Base-by-base conservation (phyloP, 2,329 filamentous ascomycete genomes). In the Cercospora zeina region DNA sequence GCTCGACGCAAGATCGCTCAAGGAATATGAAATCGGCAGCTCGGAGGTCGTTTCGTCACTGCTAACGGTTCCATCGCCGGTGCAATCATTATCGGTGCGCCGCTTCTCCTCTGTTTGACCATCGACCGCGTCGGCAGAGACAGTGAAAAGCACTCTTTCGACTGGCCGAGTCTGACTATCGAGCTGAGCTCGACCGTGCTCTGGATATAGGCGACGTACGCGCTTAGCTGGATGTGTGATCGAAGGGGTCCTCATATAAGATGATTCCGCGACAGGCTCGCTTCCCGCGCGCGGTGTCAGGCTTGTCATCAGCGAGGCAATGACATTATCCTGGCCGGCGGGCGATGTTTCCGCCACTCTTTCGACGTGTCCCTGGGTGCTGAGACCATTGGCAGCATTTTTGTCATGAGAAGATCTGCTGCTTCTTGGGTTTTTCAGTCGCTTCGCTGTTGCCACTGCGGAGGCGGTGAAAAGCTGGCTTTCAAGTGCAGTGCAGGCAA, bases 401-500 rank as follows among this genome's bases (percentile, higher is more conserved):
- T 21, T 49, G 13, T 27, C 21, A 7, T 49, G 42, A 49, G 42
- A 24, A 14, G 19, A n/a, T 8, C 13, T 13, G 21, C 42, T 19
- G 21, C 21, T 49, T 13, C 4, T 30, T 8, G 21, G 42, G 7
- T 11, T 9, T 30, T 13, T 49, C 21, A 49, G 24, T 27, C 24
- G 10, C 42, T 49, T 27, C 19, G 42, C 21, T n/a, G 33, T 50
- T 34, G 57, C 27, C 31, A 30, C 47, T 31, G 69, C 59, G 8
- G 69, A 72, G 2, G 69, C 68, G 14, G 75, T 73, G 21, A 69
- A 63, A 1, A 80, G 55, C 50, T 81, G 77, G 51, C 77, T 80
- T 62, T 80, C 74, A 9, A 81, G 57, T 2, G 71, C 76, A 34
- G 72, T 69, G 42, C 71, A 72, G 14, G 77, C 79, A 24, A 77